Conservation (phyloP, 2,329 filamentous ascomycete genomes). For the Penicillium sclerotigenum region DNA sequence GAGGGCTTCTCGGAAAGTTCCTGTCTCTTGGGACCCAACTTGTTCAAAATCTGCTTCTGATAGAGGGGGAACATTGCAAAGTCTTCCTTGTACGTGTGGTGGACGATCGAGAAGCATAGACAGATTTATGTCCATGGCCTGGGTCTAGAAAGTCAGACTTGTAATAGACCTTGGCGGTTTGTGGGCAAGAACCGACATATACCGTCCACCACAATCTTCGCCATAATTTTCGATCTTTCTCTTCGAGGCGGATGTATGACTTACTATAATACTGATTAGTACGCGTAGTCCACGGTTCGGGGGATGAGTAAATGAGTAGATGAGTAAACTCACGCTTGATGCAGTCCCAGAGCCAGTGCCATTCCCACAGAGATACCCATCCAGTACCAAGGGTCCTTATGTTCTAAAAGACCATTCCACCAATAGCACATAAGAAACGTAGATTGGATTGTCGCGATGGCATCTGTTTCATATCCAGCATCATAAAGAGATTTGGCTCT, state of each 20-base stretch:
- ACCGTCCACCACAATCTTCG: conserved; percentile 23
- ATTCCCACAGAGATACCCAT: conserved; percentile 22
- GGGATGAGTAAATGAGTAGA: neutral
- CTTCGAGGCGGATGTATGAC: conserved; percentile 9
- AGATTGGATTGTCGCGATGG: conserved; percentile 21
- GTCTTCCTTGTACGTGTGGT: conserved; percentile 21
- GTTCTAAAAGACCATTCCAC: conserved; percentile 27
- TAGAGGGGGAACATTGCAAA: conserved; percentile 21
- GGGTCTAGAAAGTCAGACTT: neutral
- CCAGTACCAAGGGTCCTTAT: conserved; percentile 31
- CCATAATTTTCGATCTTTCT: conserved; percentile 17
- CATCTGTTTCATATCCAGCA: conserved; percentile 26
- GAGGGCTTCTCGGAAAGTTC: neutral
- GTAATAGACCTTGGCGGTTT: neutral
- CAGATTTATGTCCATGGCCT: conserved; percentile 18
- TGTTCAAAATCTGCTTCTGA: conserved; percentile 17
- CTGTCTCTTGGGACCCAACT: neutral
- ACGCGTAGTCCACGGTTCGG: neutral
- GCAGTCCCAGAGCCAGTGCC: conserved; percentile 27
- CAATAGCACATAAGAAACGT: conserved; percentile 26
- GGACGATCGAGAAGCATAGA: conserved; percentile 25
- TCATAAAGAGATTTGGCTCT: conserved; percentile 29
- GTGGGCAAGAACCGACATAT: conserved; percentile 8
- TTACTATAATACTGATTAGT: conserved; percentile 11
- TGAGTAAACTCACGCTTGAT: conserved; percentile 20